Evolutionary conservation across 176 grass and related monocot genomes (phyloP).

Genomic region (Microstegium vimineum): DNA sequence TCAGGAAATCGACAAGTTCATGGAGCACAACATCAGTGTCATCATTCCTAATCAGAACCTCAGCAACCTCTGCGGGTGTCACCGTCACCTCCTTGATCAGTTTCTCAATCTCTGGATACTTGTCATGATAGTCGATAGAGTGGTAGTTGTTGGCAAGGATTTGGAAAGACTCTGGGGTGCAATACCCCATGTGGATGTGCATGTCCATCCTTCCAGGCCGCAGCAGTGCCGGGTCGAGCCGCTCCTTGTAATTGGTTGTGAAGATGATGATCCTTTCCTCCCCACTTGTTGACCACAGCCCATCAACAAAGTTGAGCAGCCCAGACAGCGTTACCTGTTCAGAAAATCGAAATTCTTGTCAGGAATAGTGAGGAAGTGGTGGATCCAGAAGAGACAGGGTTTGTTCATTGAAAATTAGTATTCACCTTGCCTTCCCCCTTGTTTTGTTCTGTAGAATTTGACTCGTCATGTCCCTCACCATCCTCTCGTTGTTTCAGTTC

Average conservation of each 20-base stretch:
- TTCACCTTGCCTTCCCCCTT: conserved; percentile 45
- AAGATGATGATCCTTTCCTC: conserved; percentile 85
- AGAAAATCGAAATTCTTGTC: too few relatives aligned
- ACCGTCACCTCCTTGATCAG: conserved; percentile 43
- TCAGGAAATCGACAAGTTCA: conserved; percentile 47
- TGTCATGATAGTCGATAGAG: conserved; percentile 38
- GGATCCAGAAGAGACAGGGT: not conserved
- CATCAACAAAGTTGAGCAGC: too few relatives aligned
- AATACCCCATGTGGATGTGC: too few relatives aligned
- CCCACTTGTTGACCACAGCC: conserved; percentile 77
- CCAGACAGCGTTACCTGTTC: too few relatives aligned
- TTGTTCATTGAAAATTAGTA: not conserved
- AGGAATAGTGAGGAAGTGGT: not conserved
- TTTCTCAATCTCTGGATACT: conserved; percentile 45
- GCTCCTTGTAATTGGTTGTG: conserved; percentile 88
- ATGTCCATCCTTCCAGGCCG: conserved; percentile 91
- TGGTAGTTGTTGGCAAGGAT: conserved; percentile 78
- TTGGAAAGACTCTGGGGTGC: conserved; percentile 46
- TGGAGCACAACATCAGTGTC: conserved; percentile 28
- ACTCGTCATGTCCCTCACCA: too few relatives aligned
- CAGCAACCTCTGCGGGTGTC: conserved; percentile 70
- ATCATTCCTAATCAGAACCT: conserved; percentile 70
- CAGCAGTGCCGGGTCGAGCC: conserved; percentile 71
- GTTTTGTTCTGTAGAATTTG: conserved; percentile 27
- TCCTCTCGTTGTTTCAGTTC: too few relatives aligned